A percentile compares a stretch with the other conserved stretches of the same genome.
These are phyloP conservation scores for Aurantiochytrium sp. DNA, from an alignment of 108 stramenopile species.

Conservation along the genomic window DNA sequence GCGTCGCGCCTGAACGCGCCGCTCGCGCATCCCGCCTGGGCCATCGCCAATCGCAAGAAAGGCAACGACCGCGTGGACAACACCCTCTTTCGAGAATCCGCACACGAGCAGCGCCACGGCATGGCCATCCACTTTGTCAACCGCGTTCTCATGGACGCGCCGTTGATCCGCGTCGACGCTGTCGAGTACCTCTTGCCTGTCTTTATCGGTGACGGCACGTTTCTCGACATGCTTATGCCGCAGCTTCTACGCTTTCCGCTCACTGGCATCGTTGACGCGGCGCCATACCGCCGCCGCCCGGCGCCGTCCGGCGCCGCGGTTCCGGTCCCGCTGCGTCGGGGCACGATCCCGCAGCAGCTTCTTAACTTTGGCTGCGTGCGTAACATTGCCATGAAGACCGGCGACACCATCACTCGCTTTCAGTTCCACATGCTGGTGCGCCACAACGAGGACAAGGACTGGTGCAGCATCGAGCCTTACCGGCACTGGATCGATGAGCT, in stretches of 20 bases:
- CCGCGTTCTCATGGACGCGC: background rate
- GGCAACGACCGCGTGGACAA: background rate
- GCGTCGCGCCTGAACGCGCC: background rate
- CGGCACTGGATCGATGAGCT: background rate
- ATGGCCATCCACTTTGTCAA: background rate
- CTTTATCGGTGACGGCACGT: background rate
- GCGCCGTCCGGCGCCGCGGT: too few relatives aligned
- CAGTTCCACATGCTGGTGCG: background rate
- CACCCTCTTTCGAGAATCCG: background rate
- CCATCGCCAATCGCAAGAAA: background rate
- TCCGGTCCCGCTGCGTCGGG: too few relatives aligned
- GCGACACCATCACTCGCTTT: background rate
- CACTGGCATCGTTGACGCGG: background rate
- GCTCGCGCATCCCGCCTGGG: background rate
- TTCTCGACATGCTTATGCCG: background rate
- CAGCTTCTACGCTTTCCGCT: background rate
- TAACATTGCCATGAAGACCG: background rate
- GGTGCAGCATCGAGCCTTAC: background rate
- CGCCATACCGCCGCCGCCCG: background rate
- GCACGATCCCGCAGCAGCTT: background rate
- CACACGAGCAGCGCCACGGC: background rate
- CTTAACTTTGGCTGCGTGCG: background rate
- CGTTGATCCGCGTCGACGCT: background rate
- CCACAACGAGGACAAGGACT: constrained; percentile 5
- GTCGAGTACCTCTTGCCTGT: background rate